phyloP scores from a whole-genome alignment of 139 green algal genomes.

The Chloropicon primus region DNA sequence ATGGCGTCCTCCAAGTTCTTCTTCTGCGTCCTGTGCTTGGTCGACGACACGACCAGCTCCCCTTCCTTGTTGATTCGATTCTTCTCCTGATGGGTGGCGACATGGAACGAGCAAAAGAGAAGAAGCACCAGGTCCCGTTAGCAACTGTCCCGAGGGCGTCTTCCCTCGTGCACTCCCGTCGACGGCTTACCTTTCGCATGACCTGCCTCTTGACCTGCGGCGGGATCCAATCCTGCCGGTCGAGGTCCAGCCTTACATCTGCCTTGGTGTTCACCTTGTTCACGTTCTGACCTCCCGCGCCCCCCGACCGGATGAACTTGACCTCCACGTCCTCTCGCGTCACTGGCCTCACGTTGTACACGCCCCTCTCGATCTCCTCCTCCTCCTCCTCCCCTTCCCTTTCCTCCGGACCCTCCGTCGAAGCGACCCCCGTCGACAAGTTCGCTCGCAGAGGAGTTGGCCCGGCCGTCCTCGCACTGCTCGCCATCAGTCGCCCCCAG shows the following conservation, averaged over 20 bases:
- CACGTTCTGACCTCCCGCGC: constrained; percentile 27
- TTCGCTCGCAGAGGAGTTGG: too few species aligned
- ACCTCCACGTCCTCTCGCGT: not conserved
- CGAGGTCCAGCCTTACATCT: constrained; percentile 78
- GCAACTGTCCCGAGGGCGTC: too few species aligned
- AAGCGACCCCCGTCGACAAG: too few species aligned
- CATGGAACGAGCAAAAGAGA: too few species aligned
- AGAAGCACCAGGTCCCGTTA: too few species aligned
- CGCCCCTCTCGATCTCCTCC: not conserved
- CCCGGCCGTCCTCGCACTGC: too few species aligned
- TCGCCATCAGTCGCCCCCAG: too few species aligned
- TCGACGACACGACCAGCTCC: constrained; percentile 73
- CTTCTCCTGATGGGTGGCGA: constrained; percentile 51
- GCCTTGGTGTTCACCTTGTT: constrained; percentile 83
- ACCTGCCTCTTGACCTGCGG: constrained; percentile 31
- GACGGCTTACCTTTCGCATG: constrained; percentile 51
- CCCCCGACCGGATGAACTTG: constrained; percentile 23
- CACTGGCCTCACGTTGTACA: not conserved
- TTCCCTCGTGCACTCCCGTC: too few species aligned
- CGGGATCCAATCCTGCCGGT: constrained; percentile 51
- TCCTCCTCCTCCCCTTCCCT: not conserved
- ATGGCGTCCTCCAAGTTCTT: constrained; percentile 10
- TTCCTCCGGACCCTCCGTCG: not conserved
- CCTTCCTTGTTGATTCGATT: constrained; percentile 87
- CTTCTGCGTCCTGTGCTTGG: constrained; percentile 60